A percentile compares a stretch with the other conserved stretches of the same genome.
phyloP scores from a whole-genome alignment of 2,329 filamentous ascomycete genomes.

The Thermochaetoides dissita region DNA sequence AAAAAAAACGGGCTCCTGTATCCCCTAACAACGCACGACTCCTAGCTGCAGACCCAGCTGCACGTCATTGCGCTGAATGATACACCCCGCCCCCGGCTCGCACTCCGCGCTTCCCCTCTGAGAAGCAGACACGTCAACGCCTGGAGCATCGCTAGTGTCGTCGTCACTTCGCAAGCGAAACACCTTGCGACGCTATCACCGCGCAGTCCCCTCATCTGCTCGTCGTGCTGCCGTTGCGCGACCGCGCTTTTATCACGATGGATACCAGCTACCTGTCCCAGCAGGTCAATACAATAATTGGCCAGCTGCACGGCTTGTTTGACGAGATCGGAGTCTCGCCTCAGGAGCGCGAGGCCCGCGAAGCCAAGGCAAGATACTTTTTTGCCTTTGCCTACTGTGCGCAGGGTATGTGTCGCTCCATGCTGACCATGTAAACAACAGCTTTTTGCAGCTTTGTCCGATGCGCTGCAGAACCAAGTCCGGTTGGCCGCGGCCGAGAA shows the following conservation, averaged over 20 bases:
- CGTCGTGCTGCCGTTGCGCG: too few relatives aligned
- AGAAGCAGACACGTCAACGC: slow-evolving; percentile 7
- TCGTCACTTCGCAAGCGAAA: too few relatives aligned
- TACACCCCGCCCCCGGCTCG: slow-evolving; percentile 10
- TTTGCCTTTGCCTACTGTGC: too few relatives aligned
- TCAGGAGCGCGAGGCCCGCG: slow-evolving; percentile 81
- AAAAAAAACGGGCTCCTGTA: slow-evolving; percentile 7
- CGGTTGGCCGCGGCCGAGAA: slow-evolving; percentile 76
- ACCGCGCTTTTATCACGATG: slow-evolving; percentile 35
- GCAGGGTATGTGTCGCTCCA: neutral
- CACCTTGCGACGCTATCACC: too few relatives aligned
- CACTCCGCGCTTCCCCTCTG: neutral
- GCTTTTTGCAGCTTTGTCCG: slow-evolving; percentile 85
- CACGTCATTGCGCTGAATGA: slow-evolving; percentile 17
- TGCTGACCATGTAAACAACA: slow-evolving; percentile 23
- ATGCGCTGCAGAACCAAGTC: slow-evolving; percentile 82
- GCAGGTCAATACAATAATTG: slow-evolving; percentile 88
- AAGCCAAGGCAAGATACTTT: slow-evolving; percentile 58
- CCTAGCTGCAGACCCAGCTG: slow-evolving; percentile 14
- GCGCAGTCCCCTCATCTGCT: too few relatives aligned
- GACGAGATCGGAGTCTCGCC: slow-evolving; percentile 93
- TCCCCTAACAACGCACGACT: too few relatives aligned
- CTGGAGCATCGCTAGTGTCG: too few relatives aligned
- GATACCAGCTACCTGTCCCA: slow-evolving; percentile 86
- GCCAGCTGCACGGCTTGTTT: slow-evolving; percentile 84